These are phyloP conservation scores for Beauveria australis DNA, from an alignment of 2,329 filamentous ascomycete species.

Conservation along the genomic window DNA sequence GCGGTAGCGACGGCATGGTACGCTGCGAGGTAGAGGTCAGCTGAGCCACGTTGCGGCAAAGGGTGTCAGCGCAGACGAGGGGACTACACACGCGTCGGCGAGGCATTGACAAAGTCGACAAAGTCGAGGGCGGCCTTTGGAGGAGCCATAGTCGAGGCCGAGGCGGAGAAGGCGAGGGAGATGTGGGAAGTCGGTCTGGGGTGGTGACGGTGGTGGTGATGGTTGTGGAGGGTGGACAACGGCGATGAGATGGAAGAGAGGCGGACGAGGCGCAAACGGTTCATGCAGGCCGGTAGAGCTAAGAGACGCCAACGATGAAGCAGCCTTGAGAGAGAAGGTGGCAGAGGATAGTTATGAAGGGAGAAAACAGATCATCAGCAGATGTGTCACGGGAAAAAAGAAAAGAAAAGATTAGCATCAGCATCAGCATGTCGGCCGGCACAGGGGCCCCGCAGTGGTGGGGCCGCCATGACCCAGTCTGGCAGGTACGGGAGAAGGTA, in stretches of 20 bases:
- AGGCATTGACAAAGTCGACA: slow-evolving; percentile 86
- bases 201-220: background rate
- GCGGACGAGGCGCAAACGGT: background rate
- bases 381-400: background rate
- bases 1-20: slow-evolving; percentile 88
- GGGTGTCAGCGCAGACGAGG: background rate
- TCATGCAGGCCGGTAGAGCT: background rate
- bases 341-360: background rate
- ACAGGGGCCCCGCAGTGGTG: background rate
- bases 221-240: background rate
- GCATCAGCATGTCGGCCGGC: background rate
- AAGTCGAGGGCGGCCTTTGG: slow-evolving; percentile 67
- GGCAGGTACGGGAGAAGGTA: slow-evolving; percentile 2
- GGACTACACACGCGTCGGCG: slow-evolving; percentile 68
- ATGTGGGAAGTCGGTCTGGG: background rate
- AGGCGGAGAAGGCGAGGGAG: slow-evolving; percentile 20
- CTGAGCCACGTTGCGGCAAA: slow-evolving; percentile 12
- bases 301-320: background rate
- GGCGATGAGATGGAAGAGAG: background rate
- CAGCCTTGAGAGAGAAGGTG: background rate
- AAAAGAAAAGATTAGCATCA: background rate
- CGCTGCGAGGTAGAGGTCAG: slow-evolving; percentile 41
- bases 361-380: background rate
- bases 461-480: background rate
- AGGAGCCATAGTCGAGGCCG: slow-evolving; percentile 39